Base-by-base conservation (phyloP, 106 monocot species). In the Agapanthus africanus region DNA sequence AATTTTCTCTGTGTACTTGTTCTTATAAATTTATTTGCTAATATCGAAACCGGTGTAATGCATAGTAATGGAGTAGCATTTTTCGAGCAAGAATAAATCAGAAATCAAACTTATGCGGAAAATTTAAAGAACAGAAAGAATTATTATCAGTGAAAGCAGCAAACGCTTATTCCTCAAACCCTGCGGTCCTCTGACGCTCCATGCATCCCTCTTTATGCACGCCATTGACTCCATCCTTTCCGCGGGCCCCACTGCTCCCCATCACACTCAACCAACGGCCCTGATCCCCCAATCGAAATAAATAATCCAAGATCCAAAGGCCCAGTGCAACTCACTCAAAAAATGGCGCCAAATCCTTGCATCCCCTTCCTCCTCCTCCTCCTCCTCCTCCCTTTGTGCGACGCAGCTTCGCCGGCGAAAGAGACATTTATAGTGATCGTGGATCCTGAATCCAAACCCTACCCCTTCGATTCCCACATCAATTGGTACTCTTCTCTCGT, bases 401-500 rank as follows among this genome's bases (percentile, higher is more conserved):
- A 63, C 21, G n/a, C 46, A 21, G 21, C 30, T 11, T 21, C 32
- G 46, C 2, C 46, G 35, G 28, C 15, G 60, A 44, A 22, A n/a
- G 32, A 31, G 7, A 27, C 59, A 22, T 73, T 46, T 50, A 73
- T 73, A 46, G 49, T 73, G 0, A 38, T 63, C 36, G 73, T 73
- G 16, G 73, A 73, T 51, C 73, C 41, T 6, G 2, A n/a, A n/a
- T 68, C 32, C 11, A 68, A 67, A 32, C 75, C 75, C 33, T 7
- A n/a, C 34, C 41, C 34, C 19, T 75, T 75, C 36, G 19, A 23
- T 1, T 42, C 74, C 22, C 54, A 66, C 4, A 4, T 11, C 11
- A 1, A 56, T 11, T 74, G 74, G 67, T 74, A 74, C 51, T 67
- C 56, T 18, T 74, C 74, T 39, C 35, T 74, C 15, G 23, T 54